phyloP scores from a whole-genome alignment of 179 eudicot species.

The Drosera spatulata region DNA sequence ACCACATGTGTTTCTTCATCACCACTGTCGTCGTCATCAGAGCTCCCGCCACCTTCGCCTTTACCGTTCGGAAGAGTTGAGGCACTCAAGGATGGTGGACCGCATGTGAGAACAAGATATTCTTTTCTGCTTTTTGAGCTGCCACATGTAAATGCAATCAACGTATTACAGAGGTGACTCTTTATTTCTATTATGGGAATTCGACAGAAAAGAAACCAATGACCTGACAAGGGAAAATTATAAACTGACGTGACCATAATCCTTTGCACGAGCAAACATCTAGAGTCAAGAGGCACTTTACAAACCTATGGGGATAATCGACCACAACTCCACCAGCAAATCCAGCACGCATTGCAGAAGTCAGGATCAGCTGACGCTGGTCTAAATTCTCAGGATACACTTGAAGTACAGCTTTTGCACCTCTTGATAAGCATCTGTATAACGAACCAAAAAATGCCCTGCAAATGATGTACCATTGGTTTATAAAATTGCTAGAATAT shows the following conservation, averaged over 20 bases:
- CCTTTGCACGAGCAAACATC: too few species aligned
- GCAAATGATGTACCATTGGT: slow-evolving; percentile 5
- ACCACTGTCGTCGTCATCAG: slow-evolving; percentile 53
- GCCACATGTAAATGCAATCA: slow-evolving; percentile 14
- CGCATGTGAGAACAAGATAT: slow-evolving; percentile 90
- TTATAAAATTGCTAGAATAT: neutral
- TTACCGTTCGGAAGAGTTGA: slow-evolving; percentile 52
- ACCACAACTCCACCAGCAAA: slow-evolving; percentile 92
- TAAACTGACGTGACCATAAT: too few species aligned
- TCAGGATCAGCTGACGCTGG: slow-evolving; percentile 70
- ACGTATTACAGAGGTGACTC: too few species aligned
- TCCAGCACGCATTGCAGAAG: slow-evolving; percentile 90
- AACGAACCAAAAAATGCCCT: slow-evolving; percentile 94
- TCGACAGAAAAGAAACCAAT: too few species aligned
- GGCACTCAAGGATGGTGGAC: slow-evolving; percentile 69
- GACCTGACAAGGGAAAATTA: too few species aligned
- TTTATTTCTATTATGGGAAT: too few species aligned
- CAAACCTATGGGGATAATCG: slow-evolving; percentile 86
- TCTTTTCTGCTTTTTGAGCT: slow-evolving; percentile 86
- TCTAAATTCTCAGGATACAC: slow-evolving; percentile 82
- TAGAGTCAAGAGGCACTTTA: neutral
- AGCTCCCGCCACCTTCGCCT: slow-evolving; percentile 61
- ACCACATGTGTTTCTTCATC: slow-evolving; percentile 64
- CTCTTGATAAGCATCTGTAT: slow-evolving; percentile 74
- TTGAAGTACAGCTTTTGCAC: slow-evolving; percentile 91